Evolutionary conservation across 2,329 filamentous ascomycete genomes (phyloP), one percentile per base, ranked within the genome.

Genomic region (Neoarthrinium moseri): DNA sequence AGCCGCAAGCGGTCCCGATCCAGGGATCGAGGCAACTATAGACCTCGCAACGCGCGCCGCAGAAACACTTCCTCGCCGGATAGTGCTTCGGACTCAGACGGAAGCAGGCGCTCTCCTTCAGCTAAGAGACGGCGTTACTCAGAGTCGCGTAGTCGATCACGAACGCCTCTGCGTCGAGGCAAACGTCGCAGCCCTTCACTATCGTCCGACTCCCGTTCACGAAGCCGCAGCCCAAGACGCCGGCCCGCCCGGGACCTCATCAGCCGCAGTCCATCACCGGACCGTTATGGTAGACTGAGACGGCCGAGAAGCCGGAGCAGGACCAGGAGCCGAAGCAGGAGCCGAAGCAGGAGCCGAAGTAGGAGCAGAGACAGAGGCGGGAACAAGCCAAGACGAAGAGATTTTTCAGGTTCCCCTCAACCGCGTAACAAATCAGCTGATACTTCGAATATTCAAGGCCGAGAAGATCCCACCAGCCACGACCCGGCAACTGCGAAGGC

Each of bases 381-480:
- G 45, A 47, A 51, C 64, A 56, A 51, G 65, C 65, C 70, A 53
- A 74, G 73, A 61, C 70, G 69, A 56, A 78, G 72, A 61, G 69
- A 69, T 53, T 79, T 78, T 52, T 76, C 76, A 52, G 69, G 69
- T 61, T 76, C 77, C 59, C 70, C 73, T 64, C 71, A 69, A 62
- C 63, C 63, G 60, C 73, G 68, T 69, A 64, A 72, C 65, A 78
- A 69, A 66, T 73, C 72, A 63, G 77, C 74, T 82, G 79, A 83
- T 80, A 66, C 65, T 75, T 73, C 66, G 60, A 68, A 70, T 65
- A 65, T 69, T 67, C 63, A 72, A 66, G 64, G 67, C 60, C 72
- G 67, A 66, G 71, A 66, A 66, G 57, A 59, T 51, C 60, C 66
- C 53, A 53, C 61, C 49, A 62, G 55, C 58, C 54, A 59, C 53